Evolutionary conservation across 768 basidiomycete genomes (phyloP).

Genomic region (Piloderma croceum): DNA sequence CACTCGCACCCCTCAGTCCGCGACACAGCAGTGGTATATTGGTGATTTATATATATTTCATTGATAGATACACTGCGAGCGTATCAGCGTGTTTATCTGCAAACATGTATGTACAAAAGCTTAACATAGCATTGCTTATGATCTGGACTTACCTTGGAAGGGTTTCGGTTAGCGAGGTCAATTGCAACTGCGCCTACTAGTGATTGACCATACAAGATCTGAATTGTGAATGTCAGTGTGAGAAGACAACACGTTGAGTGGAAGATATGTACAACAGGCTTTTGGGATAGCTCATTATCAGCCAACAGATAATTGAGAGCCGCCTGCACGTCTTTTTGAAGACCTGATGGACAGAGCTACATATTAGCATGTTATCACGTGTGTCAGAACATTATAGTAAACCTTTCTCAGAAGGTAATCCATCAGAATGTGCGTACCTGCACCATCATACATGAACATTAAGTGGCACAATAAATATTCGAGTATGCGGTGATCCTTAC

Average conservation of each 20-base stretch:
- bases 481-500: slow-evolving; percentile 36
- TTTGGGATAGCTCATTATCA: slow-evolving; percentile 57
- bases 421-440: slow-evolving; percentile 87
- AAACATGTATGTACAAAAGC: no score
- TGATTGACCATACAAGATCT: slow-evolving; percentile 79
- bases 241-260: background rate
- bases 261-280: slow-evolving; percentile 52
- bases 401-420: slow-evolving; percentile 83
- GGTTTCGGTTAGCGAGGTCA: slow-evolving; percentile 77
- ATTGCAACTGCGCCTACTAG: slow-evolving; percentile 93
- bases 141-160: slow-evolving; percentile 57
- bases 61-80: no score
- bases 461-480: slow-evolving; percentile 2
- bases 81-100: slow-evolving; percentile 71
- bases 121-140: no score
- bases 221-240: background rate
- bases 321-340: slow-evolving; percentile 82
- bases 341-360: slow-evolving; percentile 39
- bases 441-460: no score
- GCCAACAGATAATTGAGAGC: slow-evolving; percentile 67
- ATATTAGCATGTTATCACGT: no score
- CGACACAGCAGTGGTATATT: no score
- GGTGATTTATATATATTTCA: no score
- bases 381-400: no score
- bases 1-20: no score